These are phyloP conservation scores for Perkinsus olseni DNA, from an alignment of 169 alveolate genomes.

Conservation along the genomic window DNA sequence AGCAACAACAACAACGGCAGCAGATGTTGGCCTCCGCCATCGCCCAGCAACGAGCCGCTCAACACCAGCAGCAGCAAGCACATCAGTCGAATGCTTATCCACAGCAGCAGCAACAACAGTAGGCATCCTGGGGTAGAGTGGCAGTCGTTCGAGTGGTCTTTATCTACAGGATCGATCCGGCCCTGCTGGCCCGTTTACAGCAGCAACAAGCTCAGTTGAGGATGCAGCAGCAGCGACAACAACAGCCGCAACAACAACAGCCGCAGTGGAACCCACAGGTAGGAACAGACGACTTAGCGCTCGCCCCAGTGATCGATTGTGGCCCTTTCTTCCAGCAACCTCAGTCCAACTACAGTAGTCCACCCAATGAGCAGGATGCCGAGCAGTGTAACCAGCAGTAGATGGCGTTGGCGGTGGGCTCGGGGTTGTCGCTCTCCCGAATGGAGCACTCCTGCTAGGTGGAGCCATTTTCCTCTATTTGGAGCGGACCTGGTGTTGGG, in stretches of 20 bases:
- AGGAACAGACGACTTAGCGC: neutral
- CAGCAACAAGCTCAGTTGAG: neutral
- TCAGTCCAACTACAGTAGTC: neutral
- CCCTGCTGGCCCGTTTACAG: neutral
- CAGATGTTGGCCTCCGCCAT: neutral
- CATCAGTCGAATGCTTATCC: neutral
- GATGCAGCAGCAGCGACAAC: neutral
- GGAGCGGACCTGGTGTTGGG: too few relatives aligned
- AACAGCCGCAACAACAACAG: neutral
- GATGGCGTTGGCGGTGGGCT: neutral
- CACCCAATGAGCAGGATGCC: neutral
- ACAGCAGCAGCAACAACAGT: too few relatives aligned
- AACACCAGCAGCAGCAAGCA: neutral
- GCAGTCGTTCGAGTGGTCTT: too few relatives aligned
- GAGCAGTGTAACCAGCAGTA: neutral
- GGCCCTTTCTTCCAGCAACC: neutral
- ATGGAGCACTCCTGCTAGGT: neutral
- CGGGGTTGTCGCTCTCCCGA: neutral
- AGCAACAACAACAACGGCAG: neutral
- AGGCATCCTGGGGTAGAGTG: too few relatives aligned
- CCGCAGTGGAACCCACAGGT: neutral
- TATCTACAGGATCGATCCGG: neutral
- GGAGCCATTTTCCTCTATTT: neutral
- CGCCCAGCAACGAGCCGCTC: neutral
- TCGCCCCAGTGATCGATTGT: neutral